Conservation (phyloP, 148 eudicot genomes). For the Rhododendron vialii region DNA sequence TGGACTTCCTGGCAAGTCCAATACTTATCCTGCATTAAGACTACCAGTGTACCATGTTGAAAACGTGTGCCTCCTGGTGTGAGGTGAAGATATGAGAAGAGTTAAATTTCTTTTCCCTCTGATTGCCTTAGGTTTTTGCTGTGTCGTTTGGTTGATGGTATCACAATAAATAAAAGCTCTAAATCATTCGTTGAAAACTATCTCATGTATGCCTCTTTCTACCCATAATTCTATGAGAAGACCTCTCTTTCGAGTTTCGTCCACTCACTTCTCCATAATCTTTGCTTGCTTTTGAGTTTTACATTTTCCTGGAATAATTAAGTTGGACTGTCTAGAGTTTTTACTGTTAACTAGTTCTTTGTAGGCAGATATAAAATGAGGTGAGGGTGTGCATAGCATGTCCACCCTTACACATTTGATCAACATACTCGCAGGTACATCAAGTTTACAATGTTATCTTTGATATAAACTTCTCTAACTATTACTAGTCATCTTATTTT, state of each 20-base stretch:
- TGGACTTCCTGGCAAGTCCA: background rate
- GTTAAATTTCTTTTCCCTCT: background rate
- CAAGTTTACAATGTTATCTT: background rate
- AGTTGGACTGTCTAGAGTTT: background rate
- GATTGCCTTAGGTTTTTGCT: background rate
- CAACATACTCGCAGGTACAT: background rate
- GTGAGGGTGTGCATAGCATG: background rate
- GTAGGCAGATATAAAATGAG: background rate
- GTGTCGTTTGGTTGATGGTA: background rate
- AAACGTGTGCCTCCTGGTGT: background rate
- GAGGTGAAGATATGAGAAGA: background rate
- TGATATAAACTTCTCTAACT: background rate
- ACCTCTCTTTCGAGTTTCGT: background rate
- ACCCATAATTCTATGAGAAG: background rate
- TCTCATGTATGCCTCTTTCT: background rate
- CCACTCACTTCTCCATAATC: background rate
- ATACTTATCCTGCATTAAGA: background rate
- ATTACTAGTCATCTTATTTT: background rate
- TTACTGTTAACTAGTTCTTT: background rate
- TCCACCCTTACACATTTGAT: background rate
- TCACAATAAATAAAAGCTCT: background rate
- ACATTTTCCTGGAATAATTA: background rate
- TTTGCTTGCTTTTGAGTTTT: background rate
- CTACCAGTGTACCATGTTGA: background rate
- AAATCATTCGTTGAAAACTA: background rate